phyloP scores from a whole-genome alignment of 2,329 filamentous ascomycete genomes.

The Fusarium concolor region DNA sequence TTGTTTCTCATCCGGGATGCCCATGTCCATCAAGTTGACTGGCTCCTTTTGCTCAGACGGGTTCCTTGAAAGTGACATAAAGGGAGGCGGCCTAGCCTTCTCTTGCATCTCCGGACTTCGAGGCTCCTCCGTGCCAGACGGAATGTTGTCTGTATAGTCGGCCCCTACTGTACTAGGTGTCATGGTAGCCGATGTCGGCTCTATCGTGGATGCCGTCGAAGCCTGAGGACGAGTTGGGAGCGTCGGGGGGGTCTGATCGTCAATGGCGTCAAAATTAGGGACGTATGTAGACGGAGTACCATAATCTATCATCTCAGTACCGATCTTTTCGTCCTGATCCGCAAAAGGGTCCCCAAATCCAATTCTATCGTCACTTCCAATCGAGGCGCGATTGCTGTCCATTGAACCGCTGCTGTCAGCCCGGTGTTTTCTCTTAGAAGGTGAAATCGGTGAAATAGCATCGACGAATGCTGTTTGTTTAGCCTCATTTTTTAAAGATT shows the following conservation, averaged over 20 bases:
- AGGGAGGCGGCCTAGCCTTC: slow-evolving; percentile 46
- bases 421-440: slow-evolving; percentile 60
- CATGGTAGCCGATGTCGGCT: slow-evolving; percentile 43
- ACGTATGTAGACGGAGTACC: slow-evolving; percentile 20
- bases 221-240: slow-evolving; percentile 24
- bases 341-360: slow-evolving; percentile 49
- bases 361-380: slow-evolving; percentile 55
- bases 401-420: slow-evolving; percentile 61
- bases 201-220: slow-evolving; percentile 22
- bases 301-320: slow-evolving; percentile 44
- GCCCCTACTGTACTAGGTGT: slow-evolving; percentile 43
- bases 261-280: slow-evolving; percentile 23
- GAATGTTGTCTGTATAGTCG: slow-evolving; percentile 29
- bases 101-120: slow-evolving; percentile 61
- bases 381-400: slow-evolving; percentile 59
- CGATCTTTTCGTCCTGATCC: slow-evolving; percentile 41
- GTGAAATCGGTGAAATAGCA: slow-evolving; percentile 51
- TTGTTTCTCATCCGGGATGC: slow-evolving; percentile 47
- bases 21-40: slow-evolving; percentile 53
- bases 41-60: slow-evolving; percentile 41
- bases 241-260: slow-evolving; percentile 28
- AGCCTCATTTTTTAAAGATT: slow-evolving; percentile 38
- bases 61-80: slow-evolving; percentile 41
- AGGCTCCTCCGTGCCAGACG: slow-evolving; percentile 19
- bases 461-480: slow-evolving; percentile 48